phyloP scores from a whole-genome alignment of 306 rosid species.

The Cucumis hystrix region DNA sequence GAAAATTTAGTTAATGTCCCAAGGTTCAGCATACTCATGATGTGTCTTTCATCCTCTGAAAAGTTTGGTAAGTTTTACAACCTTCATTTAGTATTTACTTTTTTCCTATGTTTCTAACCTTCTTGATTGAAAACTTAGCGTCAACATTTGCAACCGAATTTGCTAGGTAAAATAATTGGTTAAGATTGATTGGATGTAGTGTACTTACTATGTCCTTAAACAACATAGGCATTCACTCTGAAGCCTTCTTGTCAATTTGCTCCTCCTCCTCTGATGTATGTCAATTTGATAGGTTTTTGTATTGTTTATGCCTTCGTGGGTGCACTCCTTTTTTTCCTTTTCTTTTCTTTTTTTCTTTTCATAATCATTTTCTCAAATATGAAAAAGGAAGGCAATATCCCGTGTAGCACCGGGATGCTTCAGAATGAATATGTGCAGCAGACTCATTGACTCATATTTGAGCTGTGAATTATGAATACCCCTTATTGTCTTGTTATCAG shows the following conservation, averaged over 20 bases:
- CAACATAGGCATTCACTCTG: neutral
- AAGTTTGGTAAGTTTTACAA: conserved; percentile 47
- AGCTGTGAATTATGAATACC: neutral
- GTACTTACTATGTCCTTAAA: neutral
- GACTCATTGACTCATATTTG: neutral
- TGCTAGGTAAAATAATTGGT: neutral
- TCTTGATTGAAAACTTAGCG: neutral
- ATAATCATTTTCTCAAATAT: neutral
- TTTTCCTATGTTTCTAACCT: neutral
- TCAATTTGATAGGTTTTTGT: neutral
- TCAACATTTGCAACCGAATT: neutral
- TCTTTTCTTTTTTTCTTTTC: neutral
- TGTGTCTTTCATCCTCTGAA: conserved; percentile 62
- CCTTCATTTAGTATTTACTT: neutral
- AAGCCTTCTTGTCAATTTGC: neutral
- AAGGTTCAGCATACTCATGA: conserved; percentile 58
- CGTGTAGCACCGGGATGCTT: neutral
- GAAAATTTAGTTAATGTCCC: conserved; percentile 66
- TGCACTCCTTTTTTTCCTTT: neutral
- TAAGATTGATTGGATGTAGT: neutral
- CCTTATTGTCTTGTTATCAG: neutral
- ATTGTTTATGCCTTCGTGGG: neutral
- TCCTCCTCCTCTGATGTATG: neutral
- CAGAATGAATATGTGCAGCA: neutral
- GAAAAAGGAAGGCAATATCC: neutral